Base-by-base conservation (phyloP, 192 early-diverging fungal species). In the Mortierella antarctica region DNA sequence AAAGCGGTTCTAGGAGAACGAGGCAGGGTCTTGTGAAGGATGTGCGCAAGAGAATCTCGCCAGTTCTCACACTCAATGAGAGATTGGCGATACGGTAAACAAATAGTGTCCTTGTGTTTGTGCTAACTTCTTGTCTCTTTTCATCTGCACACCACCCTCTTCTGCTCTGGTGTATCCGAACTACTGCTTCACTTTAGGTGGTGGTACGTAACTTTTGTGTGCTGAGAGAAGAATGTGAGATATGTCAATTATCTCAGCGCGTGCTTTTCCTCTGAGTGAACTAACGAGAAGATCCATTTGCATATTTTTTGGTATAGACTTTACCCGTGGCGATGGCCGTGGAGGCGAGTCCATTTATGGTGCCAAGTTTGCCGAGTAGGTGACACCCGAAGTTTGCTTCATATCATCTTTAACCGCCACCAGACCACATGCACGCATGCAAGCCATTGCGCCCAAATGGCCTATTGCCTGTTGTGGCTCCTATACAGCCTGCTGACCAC, bases 281-380 rank as follows among this genome's bases (percentile, higher is more conserved):
- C 54, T 57, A n/a, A 56, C 44, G 42, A 50, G 44, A 23, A 21
- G 20, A 57, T 15, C 39, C 57, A 6, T 13, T 60, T 21, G 17
- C 45, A 9, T 20, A 9, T 21, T 47, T 10, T 47, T 7, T 21
- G 4, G 6, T 18, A 21, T 67, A 83, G 88, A 89, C 60, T 89
- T 89, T 62, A 89, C 88, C 56, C 70, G 71, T 50, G 90, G 89
- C 58, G 90, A 93, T 83, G 91, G 93, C 51, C 89, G 90, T 70
- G 91, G 93, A 57, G 92, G 92, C 65, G 90, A 94, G 82, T 92
- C 89, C 82, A 93, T 93, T 81, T 92, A 93, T 71, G 93, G 96
- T 65, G 88, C 86, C 62, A 96, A 94, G 89, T 98, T 98, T 74
- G 88, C 84, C 54, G 96, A 98, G 86, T 87, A 85, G 67, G 86